Conservation (phyloP, 2,329 filamentous ascomycete species). For the Colletotrichum tamarilloi region DNA sequence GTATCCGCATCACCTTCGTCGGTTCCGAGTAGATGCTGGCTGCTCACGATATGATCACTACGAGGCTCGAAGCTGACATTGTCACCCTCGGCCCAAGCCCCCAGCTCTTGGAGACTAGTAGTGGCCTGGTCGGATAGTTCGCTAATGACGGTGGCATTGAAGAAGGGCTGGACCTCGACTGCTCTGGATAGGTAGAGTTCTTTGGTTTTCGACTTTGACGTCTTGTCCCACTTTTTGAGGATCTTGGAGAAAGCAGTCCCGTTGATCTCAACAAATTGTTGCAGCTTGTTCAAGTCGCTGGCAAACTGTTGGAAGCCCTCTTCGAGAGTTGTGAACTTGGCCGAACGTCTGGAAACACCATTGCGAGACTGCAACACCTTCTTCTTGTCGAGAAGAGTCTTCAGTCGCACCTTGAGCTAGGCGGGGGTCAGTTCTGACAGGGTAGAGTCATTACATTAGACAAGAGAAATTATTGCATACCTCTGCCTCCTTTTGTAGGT, state of each 20-base stretch:
- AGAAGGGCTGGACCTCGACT: conserved; percentile 97
- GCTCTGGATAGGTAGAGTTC: conserved; percentile 95
- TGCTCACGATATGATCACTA: conserved; percentile 73
- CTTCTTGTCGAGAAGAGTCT: conserved; percentile 95
- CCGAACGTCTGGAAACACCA: conserved; percentile 83
- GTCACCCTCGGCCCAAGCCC: conserved; percentile 97
- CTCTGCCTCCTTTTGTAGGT: conserved; percentile 97
- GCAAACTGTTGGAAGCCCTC: conserved; percentile 98
- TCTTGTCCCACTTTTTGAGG: conserved; percentile 99
- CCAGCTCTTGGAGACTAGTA: conserved; percentile 93
- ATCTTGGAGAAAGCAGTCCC: conserved; percentile 99
- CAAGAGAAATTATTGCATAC: conserved; percentile 58
- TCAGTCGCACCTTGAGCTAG: conserved; percentile 91
- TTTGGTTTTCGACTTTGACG: conserved; percentile 98
- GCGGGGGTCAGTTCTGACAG: conserved; percentile 1
- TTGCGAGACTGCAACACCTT: conserved; percentile 83
- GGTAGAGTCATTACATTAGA: not conserved
- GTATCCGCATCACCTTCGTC: conserved; percentile 93
- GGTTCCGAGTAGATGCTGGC: conserved; percentile 74
- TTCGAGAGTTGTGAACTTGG: conserved; percentile 93
- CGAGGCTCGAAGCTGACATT: conserved; percentile 82
- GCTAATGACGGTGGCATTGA: conserved; percentile 96
- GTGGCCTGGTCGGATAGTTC: conserved; percentile 97
- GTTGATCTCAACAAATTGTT: conserved; percentile 99
- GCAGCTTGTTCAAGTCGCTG: conserved; percentile 94